Conservation (phyloP, 163 green algal genomes). For the Chlamydomonas reinhardtii region DNA sequence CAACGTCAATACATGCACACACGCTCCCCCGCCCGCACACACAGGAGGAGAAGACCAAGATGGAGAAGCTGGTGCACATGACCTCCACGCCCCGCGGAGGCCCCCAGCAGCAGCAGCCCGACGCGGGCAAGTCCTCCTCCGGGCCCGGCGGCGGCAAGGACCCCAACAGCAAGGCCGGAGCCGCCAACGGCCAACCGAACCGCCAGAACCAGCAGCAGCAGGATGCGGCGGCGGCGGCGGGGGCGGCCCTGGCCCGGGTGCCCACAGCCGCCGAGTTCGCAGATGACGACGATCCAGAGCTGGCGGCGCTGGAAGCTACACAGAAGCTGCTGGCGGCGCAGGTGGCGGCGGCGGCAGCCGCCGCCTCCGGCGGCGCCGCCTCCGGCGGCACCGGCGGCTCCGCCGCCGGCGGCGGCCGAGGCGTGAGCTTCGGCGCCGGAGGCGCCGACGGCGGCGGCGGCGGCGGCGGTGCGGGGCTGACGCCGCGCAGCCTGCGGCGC, state of each 20-base stretch:
- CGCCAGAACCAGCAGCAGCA: not conserved
- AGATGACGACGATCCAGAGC: conserved; percentile 23
- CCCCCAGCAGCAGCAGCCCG: not conserved
- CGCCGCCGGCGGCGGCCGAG: not conserved
- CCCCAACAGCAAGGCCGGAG: too few relatives aligned
- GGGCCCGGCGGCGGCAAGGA: too few relatives aligned
- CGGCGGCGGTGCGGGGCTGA: not conserved
- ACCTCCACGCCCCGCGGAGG: not conserved
- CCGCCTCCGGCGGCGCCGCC: not conserved
- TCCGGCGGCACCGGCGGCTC: not conserved
- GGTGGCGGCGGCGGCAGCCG: not conserved
- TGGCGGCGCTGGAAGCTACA: conserved; percentile 33
- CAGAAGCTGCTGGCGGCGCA: conserved; percentile 13
- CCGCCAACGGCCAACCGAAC: too few relatives aligned
- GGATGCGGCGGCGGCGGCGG: not conserved
- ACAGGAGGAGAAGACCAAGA: conserved; percentile 35
- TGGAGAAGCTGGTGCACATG: not conserved
- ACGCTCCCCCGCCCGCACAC: not conserved
- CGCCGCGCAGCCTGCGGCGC: not conserved
- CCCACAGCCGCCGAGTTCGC: conserved; percentile 18
- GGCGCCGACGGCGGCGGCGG: not conserved
- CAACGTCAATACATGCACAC: too few relatives aligned
- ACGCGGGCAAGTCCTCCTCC: too few relatives aligned
- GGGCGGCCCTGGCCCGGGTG: not conserved
- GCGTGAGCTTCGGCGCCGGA: not conserved